These are phyloP conservation scores for Stachybotrys elegans DNA, from an alignment of 2,329 filamentous ascomycete genomes.

Conservation along the genomic window DNA sequence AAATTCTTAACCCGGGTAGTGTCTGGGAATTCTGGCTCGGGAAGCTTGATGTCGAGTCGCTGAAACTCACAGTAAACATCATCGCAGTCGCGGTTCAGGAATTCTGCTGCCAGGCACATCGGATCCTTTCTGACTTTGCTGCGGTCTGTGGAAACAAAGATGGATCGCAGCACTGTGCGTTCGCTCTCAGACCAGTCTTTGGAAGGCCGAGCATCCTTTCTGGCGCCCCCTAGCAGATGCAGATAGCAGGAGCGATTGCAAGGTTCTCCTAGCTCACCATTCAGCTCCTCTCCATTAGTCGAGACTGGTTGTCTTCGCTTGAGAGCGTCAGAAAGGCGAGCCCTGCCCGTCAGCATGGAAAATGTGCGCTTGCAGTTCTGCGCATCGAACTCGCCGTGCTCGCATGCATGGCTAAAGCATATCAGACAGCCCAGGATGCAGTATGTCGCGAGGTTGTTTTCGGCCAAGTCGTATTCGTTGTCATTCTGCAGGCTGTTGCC, in stretches of 20 bases:
- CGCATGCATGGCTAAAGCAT: conserved; percentile 55
- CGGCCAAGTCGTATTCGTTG: conserved; percentile 34
- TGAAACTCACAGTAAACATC: conserved; percentile 37
- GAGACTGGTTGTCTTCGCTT: conserved; percentile 17
- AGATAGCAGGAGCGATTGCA: conserved; percentile 38
- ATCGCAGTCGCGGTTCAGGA: conserved; percentile 47
- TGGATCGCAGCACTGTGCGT: conserved; percentile 39
- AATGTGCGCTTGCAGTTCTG: conserved; percentile 48
- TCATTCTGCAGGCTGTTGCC: conserved; percentile 24
- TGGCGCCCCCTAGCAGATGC: no score
- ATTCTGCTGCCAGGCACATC: conserved; percentile 44
- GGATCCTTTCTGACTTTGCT: conserved; percentile 35
- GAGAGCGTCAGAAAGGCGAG: conserved; percentile 26
- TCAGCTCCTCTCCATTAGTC: conserved; percentile 1
- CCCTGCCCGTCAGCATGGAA: conserved; percentile 32
- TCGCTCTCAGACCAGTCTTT: conserved; percentile 45
- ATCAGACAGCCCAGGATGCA: conserved; percentile 52
- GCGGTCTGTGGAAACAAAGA: conserved; percentile 36
- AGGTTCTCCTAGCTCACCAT: neutral
- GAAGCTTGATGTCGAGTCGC: conserved; percentile 17
- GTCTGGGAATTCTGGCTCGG: conserved; percentile 18
- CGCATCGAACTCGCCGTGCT: conserved; percentile 55
- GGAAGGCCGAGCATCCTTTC: neutral
- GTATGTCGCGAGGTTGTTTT: conserved; percentile 49
- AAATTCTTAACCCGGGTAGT: conserved; percentile 37